Percentiles rank a stretch among this genome's conserved stretches.
Evolutionary conservation across 2,329 filamentous ascomycete species (phyloP).

Genomic region (Fusarium pseudocircinatum): DNA sequence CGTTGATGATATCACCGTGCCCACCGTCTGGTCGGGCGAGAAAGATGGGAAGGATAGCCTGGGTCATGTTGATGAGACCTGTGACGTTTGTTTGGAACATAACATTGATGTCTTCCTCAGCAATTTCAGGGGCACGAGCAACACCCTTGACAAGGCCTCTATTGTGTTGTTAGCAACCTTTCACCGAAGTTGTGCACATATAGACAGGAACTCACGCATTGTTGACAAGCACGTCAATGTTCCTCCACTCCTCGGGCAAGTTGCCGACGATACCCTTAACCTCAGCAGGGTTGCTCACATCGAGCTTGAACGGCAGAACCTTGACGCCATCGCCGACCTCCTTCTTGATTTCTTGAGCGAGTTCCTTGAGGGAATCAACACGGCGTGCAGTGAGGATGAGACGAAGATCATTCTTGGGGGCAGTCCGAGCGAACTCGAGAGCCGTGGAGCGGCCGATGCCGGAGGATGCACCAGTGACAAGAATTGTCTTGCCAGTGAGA

Average conservation of each 20-base stretch:
- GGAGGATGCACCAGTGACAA: constrained; percentile 92
- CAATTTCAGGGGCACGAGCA: constrained; percentile 85
- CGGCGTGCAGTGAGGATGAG: constrained; percentile 91
- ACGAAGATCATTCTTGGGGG: constrained; percentile 79
- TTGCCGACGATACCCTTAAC: constrained; percentile 76
- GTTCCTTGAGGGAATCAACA: constrained; percentile 77
- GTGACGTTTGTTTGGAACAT: constrained; percentile 97
- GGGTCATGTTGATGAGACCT: constrained; percentile 95
- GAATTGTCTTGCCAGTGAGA: constrained; percentile 90
- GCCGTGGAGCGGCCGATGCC: constrained; percentile 87
- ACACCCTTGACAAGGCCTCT: constrained; percentile 91
- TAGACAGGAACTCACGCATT: constrained; percentile 77
- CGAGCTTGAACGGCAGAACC: constrained; percentile 83
- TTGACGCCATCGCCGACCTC: constrained; percentile 84
- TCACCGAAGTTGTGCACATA: not conserved
- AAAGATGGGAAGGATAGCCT: constrained; percentile 86
- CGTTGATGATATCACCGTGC: constrained; percentile 91
- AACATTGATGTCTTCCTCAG: constrained; percentile 79
- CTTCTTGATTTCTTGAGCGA: constrained; percentile 78
- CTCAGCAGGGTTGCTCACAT: constrained; percentile 83
- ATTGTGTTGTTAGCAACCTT: constrained; percentile 15
- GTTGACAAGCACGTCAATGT: constrained; percentile 91
- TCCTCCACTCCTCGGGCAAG: constrained; percentile 82
- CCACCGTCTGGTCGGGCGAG: constrained; percentile 79
- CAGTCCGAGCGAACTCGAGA: constrained; percentile 91